Conservation (phyloP, 208 protist species). For the Angomonas ambiguus region DNA sequence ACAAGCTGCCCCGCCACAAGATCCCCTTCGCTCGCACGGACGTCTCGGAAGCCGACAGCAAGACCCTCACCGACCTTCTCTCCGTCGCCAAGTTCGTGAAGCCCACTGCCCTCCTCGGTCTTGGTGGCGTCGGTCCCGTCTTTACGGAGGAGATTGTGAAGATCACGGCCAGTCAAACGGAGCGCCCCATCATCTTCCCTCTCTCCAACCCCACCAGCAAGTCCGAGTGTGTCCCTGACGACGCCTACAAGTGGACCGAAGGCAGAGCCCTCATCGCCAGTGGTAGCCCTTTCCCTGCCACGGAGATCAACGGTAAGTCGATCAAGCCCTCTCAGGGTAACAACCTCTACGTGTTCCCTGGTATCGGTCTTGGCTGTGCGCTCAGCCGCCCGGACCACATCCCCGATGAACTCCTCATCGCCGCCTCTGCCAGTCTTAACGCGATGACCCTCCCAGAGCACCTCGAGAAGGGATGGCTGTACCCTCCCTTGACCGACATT, state of each 20-base stretch:
- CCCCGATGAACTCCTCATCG: constrained; percentile 85
- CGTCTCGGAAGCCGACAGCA: constrained; percentile 58
- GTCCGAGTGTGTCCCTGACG: constrained; percentile 86
- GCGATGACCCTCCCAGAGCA: constrained; percentile 39
- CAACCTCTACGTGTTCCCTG: constrained; percentile 97
- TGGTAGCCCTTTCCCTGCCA: constrained; percentile 95
- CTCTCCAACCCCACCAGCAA: constrained; percentile 94
- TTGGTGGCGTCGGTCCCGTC: constrained; percentile 84
- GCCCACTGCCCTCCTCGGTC: constrained; percentile 94
- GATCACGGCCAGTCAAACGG: constrained; percentile 62
- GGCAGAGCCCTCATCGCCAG: constrained; percentile 93
- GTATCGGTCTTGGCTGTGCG: constrained; percentile 89
- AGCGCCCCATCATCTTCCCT: constrained; percentile 95
- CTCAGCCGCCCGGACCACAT: constrained; percentile 70
- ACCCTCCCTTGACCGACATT: constrained; percentile 69
- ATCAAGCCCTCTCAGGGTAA: constrained; percentile 93
- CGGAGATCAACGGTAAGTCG: constrained; percentile 70
- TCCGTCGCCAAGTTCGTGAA: constrained; percentile 87
- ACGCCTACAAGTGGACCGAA: constrained; percentile 93
- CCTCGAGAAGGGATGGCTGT: constrained; percentile 46
- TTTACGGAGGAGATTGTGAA: constrained; percentile 95
- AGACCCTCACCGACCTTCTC: constrained; percentile 43
- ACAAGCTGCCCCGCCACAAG: constrained; percentile 87
- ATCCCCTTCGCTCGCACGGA: constrained; percentile 81
- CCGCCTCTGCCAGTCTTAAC: constrained; percentile 77